phyloP scores from a whole-genome alignment of 441 rosid genomes.

The Omphalea diandra region DNA sequence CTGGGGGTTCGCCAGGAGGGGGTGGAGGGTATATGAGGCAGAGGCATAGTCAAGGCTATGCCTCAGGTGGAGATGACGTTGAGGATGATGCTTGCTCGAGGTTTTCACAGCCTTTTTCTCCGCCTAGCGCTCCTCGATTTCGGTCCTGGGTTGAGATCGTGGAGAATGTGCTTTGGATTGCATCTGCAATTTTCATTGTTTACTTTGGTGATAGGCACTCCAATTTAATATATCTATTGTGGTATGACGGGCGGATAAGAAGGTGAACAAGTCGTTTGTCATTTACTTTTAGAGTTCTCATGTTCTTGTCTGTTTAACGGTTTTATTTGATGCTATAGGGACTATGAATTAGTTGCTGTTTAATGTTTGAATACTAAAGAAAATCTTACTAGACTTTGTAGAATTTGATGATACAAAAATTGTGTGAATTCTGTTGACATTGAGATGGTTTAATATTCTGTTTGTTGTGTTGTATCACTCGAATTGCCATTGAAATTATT shows the following conservation, averaged over 20 bases:
- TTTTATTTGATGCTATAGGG: neutral
- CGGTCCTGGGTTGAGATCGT: constrained; percentile 70
- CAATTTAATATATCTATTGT: constrained; percentile 64
- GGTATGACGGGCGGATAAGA: constrained; percentile 75
- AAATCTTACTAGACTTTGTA: neutral
- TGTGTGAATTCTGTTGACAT: neutral
- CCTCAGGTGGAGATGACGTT: constrained; percentile 81
- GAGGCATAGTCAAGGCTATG: constrained; percentile 95
- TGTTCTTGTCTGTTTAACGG: neutral
- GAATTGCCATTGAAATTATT: neutral
- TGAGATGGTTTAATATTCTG: constrained; percentile 11
- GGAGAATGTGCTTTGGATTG: constrained; percentile 86
- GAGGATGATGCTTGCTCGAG: constrained; percentile 98
- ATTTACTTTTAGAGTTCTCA: too few species aligned
- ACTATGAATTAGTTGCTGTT: neutral
- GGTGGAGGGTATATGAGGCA: constrained; percentile 97
- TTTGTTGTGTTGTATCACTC: neutral
- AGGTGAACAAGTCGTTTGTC: constrained; percentile 42
- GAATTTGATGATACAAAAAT: neutral
- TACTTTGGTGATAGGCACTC: constrained; percentile 81
- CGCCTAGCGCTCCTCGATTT: constrained; percentile 37
- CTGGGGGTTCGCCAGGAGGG: constrained; percentile 86
- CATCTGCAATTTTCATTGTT: constrained; percentile 67
- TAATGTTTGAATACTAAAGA: neutral
- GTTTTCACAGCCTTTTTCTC: constrained; percentile 46